These are phyloP conservation scores for Grammothele lineata DNA, from an alignment of 768 basidiomycete genomes.

Conservation along the genomic window DNA sequence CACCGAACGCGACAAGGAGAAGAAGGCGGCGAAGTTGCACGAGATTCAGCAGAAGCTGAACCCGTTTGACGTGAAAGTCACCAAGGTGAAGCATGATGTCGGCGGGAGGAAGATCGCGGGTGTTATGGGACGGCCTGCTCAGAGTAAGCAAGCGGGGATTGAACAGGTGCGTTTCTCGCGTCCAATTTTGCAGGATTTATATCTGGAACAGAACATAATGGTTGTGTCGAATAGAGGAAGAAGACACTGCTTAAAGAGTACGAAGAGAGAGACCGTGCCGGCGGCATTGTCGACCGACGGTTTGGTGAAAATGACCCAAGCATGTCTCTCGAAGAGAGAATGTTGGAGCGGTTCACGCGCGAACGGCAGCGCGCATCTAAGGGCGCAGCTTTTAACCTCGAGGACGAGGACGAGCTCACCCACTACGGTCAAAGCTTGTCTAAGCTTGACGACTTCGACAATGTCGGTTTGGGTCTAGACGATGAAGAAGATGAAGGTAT, in stretches of 20 bases:
- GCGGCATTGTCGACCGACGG: slow-evolving; percentile 88
- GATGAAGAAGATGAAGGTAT: slow-evolving; percentile 50
- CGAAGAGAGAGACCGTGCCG: slow-evolving; percentile 73
- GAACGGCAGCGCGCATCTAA: slow-evolving; percentile 81
- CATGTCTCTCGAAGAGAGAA: slow-evolving; percentile 93
- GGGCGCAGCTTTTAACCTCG: slow-evolving; percentile 80
- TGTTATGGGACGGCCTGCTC: slow-evolving; percentile 74
- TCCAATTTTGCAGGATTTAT: neutral
- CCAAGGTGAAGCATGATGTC: slow-evolving; percentile 89
- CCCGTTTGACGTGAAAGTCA: slow-evolving; percentile 92
- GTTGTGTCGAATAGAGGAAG: slow-evolving; percentile 54
- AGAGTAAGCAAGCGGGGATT: slow-evolving; percentile 86
- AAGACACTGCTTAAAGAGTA: slow-evolving; percentile 87
- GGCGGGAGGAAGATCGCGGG: slow-evolving; percentile 87
- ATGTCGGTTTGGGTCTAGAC: slow-evolving; percentile 54
- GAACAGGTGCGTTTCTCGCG: slow-evolving; percentile 61
- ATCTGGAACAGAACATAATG: too few species aligned
- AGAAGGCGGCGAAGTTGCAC: slow-evolving; percentile 71
- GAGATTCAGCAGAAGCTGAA: slow-evolving; percentile 86
- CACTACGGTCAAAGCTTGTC: slow-evolving; percentile 89
- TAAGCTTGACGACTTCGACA: slow-evolving; percentile 80
- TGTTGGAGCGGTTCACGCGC: slow-evolving; percentile 92
- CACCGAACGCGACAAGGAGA: slow-evolving; percentile 77
- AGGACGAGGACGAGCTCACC: slow-evolving; percentile 87
- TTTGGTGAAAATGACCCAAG: slow-evolving; percentile 95